A percentile compares a stretch with the other conserved stretches of the same genome.
Conservation (phyloP, 2,329 filamentous ascomycete species). For the Penicillium sp. region DNA sequence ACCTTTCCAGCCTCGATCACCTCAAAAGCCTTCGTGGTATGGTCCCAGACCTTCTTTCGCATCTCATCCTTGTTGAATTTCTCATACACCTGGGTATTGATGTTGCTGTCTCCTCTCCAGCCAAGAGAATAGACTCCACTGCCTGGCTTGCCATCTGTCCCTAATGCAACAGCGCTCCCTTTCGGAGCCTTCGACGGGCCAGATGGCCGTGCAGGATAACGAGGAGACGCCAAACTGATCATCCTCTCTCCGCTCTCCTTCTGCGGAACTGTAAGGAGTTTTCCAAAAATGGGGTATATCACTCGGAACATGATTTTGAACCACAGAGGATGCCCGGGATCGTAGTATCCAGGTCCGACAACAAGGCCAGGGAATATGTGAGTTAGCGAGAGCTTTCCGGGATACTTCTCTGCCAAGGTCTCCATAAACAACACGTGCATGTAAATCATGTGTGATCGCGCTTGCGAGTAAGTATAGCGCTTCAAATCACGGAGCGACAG, state of each 20-base stretch:
- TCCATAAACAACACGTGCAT: conserved; percentile 14
- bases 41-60: conserved; percentile 10
- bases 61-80: conserved; percentile 12
- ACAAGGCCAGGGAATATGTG: conserved; percentile 12
- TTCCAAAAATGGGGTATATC: conserved; percentile 1
- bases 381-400: conserved; percentile 1
- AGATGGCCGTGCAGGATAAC: conserved; percentile 2
- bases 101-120: conserved; percentile 4
- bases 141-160: conserved; percentile 3
- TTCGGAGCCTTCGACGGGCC: not conserved
- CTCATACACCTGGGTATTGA: conserved; percentile 2
- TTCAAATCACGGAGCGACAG: conserved; percentile 12
- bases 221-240: conserved; percentile 11
- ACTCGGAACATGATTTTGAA: conserved; percentile 10
- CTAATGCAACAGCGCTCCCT: not conserved
- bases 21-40: conserved; percentile 12
- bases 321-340: conserved; percentile 3
- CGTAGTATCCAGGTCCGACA: not conserved
- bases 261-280: not conserved
- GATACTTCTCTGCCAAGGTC: conserved; percentile 6
- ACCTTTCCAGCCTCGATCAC: not conserved
- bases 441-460: conserved; percentile 13
- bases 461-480: conserved; percentile 9
- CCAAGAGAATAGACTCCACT: conserved; percentile 12
- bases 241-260: conserved; percentile 11